These are phyloP conservation scores for Trichoderma sp. DNA, from an alignment of 2,329 filamentous ascomycete species.

Conservation along the genomic window DNA sequence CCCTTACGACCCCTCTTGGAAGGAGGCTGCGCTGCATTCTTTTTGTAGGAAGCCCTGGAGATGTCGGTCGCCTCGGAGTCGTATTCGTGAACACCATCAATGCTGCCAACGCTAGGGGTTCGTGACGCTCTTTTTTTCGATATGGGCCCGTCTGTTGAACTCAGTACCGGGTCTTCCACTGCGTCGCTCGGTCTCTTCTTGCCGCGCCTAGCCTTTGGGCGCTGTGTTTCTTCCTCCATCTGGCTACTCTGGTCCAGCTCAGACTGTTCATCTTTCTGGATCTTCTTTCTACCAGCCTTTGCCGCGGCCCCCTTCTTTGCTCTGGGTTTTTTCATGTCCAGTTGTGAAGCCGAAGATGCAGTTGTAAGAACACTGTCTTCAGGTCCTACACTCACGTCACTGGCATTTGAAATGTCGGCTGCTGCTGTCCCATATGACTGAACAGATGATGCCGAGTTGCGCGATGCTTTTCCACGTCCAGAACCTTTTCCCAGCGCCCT, in stretches of 20 bases:
- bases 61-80: slow-evolving; percentile 43
- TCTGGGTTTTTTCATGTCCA: slow-evolving; percentile 52
- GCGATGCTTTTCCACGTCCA: slow-evolving; percentile 50
- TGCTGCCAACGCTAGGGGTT: slow-evolving; percentile 45
- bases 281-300: slow-evolving; percentile 40
- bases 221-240: slow-evolving; percentile 24
- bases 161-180: slow-evolving; percentile 47
- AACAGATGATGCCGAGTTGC: slow-evolving; percentile 64
- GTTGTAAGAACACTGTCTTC: slow-evolving; percentile 61
- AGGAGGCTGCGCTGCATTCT: slow-evolving; percentile 42
- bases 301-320: slow-evolving; percentile 53
- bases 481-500: slow-evolving; percentile 54
- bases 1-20: slow-evolving; percentile 34
- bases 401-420: slow-evolving; percentile 49
- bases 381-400: slow-evolving; percentile 47
- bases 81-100: slow-evolving; percentile 39
- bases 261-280: slow-evolving; percentile 52
- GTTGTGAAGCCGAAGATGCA: slow-evolving; percentile 57
- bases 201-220: slow-evolving; percentile 46
- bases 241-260: slow-evolving; percentile 41
- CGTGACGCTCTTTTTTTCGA: slow-evolving; percentile 58
- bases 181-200: slow-evolving; percentile 64
- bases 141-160: slow-evolving; percentile 46
- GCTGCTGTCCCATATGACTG: slow-evolving; percentile 53
- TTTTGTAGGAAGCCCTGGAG: slow-evolving; percentile 34